A percentile compares a stretch with the other conserved stretches of the same genome.
Conservation (phyloP, 1,284 basidiomycete species). For the Marasmius fiardii region DNA sequence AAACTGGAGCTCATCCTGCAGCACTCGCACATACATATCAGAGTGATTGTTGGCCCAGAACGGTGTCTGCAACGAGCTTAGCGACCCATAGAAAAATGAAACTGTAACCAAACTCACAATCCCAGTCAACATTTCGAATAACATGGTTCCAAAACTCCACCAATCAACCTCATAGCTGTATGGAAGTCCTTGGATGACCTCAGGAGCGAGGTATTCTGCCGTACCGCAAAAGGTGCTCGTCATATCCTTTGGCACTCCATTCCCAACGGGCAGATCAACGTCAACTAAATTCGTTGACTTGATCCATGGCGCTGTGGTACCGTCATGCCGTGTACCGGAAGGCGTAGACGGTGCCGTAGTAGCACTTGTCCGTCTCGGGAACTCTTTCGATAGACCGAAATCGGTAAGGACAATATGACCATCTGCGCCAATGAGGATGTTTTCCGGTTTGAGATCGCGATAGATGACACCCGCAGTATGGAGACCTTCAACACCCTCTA, state of each 20-base stretch:
- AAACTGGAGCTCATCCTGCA: conserved; percentile 87
- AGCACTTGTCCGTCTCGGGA: conserved; percentile 42
- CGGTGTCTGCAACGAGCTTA: conserved; percentile 62
- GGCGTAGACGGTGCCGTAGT: conserved; percentile 57
- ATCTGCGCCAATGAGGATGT: conserved; percentile 89
- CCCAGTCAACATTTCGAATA: conserved; percentile 92
- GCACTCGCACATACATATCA: conserved; percentile 90
- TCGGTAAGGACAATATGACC: conserved; percentile 96
- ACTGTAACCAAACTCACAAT: conserved; percentile 55
- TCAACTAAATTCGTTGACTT: conserved; percentile 45
- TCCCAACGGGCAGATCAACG: conserved; percentile 54
- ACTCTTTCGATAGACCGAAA: conserved; percentile 91
- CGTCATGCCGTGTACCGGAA: conserved; percentile 39
- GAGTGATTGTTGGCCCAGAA: conserved; percentile 93
- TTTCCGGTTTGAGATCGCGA: conserved; percentile 91
- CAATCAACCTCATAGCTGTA: conserved; percentile 97
- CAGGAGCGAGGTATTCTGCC: conserved; percentile 91
- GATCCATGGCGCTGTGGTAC: conserved; percentile 68
- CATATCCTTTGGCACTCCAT: conserved; percentile 41
- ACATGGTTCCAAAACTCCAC: conserved; percentile 98
- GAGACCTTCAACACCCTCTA: conserved; percentile 90
- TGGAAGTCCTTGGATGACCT: conserved; percentile 87
- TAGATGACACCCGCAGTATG: conserved; percentile 87
- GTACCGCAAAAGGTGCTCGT: conserved; percentile 89
- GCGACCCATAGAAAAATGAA: conserved; percentile 13